Evolutionary conservation across 495 filamentous ascomycete genomes (phyloP), one percentile per base, ranked within the genome.

Genomic region (Platismatia glauca): DNA sequence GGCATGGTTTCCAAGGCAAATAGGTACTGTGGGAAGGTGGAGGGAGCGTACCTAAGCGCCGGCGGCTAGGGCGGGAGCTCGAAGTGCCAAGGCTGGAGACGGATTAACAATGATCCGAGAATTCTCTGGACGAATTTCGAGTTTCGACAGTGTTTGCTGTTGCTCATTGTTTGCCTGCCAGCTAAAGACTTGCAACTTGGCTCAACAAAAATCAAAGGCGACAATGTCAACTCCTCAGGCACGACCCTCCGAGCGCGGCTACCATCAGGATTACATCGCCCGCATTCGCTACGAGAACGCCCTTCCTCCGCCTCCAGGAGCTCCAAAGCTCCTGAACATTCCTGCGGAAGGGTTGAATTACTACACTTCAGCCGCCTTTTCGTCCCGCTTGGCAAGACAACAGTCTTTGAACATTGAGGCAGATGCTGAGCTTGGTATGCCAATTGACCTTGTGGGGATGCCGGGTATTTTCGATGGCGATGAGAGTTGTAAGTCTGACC

Each of bases 351-450:
- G 95, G 18, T 81, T 97, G 24, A 79, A 86, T 12, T 86, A 91
- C 68, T 97, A 96, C 73, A 91, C 93, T 18, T 87, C 85, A 13
- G 88, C 93, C 2, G 85, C 82, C 3, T 97, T 95, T 76, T 89
- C 90, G 31, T 92, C 91, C 37, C 86, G 89, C 58, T 75, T 98
- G 63, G 89, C 89, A 1, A 81, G 91, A 66, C 90, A 95, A 64
- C 92, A 97, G 76, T 85, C 91, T n/a, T 77, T 95, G 7, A 96
- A 95, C 64, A 91, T 98, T 58, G 94, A 97, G 73, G 91, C 91
- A 27, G 95, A 98, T 83, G 92, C 91, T 24, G 95, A 97, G 77
- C 84, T 96, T 62, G 94, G 95, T 41, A 97, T 98, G 93, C 90
- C 90, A 44, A 84, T 98, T 72, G 93, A 98, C 72, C 77, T 98